Evolutionary conservation across 257 asterid genomes (phyloP).

Genomic region (Solanum dulcamara): DNA sequence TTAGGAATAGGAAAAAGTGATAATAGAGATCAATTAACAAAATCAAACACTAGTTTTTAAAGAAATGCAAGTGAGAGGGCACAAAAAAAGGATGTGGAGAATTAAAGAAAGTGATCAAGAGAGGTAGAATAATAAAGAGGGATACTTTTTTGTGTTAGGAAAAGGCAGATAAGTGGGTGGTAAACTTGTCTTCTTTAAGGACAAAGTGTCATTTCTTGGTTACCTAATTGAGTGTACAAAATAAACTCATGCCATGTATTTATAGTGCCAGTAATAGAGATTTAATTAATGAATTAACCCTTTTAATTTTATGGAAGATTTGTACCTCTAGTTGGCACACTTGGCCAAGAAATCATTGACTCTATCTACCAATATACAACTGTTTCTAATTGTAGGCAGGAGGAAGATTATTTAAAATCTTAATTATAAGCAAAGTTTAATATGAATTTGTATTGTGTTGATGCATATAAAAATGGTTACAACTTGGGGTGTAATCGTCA

Average conservation of each 20-base stretch:
- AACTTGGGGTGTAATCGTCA: not conserved
- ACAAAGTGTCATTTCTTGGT: constrained; percentile 37
- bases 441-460: not conserved
- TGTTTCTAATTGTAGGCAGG: not conserved
- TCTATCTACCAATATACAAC: not conserved
- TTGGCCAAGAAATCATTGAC: not conserved
- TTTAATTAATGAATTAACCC: not conserved
- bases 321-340: not conserved
- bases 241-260: constrained; percentile 4
- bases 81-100: not conserved
- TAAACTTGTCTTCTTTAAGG: constrained; percentile 17
- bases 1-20: not conserved
- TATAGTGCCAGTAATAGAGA: not conserved
- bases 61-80: not conserved
- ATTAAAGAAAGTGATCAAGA: not conserved
- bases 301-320: not conserved
- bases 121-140: constrained; percentile 4
- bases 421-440: not conserved
- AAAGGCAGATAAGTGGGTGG: constrained; percentile 42
- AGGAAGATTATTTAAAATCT: not conserved
- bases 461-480: not conserved
- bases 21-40: not conserved
- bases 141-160: constrained; percentile 28
- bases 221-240: constrained; percentile 37
- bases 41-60: not conserved